Evolutionary conservation across 345 rosid species (phyloP), one percentile per base, ranked within the genome.

Genomic region (Euphorbia peplus): DNA sequence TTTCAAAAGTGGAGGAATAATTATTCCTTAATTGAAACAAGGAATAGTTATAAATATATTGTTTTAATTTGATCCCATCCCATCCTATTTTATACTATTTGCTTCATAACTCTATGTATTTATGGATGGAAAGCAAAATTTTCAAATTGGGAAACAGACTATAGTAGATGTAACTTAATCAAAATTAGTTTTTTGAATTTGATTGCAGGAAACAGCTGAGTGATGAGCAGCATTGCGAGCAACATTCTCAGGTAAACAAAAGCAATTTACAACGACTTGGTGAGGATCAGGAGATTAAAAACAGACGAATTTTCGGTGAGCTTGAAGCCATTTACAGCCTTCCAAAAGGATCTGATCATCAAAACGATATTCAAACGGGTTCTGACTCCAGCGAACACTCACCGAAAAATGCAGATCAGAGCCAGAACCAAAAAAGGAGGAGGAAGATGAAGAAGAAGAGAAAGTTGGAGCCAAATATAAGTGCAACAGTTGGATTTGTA

Each of bases 261-360:
- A 44, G 60, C 58, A 78, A n/a, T n/a, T n/a, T n/a, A n/a, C n/a
- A n/a, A n/a, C n/a, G n/a, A n/a, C n/a, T n/a, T n/a, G n/a, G n/a
- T n/a, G n/a, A 57, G 60, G 55, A 75, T 57, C 60, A 63, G 68
- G 83, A 61, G 42, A 50, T 42, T 57, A 80, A 75, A 66, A 72
- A 28, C 60, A 48, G 66, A 51, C 46, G n/a, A n/a, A n/a, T 70
- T 12, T 80, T 68, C 41, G 75, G 74, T 16, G 87, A 81, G 75
- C 84, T 83, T 35, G 84, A 81, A 67, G 87, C 79, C 11, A 79
- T 83, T 15, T 81, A 72, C 53, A 60, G 70, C 29, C 75, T 58
- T 54, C 69, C 78, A 28, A 77, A 72, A 57, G 44, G n/a, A n/a
- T 51, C 4, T 68, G 59, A 16, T 82, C 75, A 68, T 22, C 66